Evolutionary conservation across 2,329 filamentous ascomycete species (phyloP).

Genomic region (Cadophora sp.): DNA sequence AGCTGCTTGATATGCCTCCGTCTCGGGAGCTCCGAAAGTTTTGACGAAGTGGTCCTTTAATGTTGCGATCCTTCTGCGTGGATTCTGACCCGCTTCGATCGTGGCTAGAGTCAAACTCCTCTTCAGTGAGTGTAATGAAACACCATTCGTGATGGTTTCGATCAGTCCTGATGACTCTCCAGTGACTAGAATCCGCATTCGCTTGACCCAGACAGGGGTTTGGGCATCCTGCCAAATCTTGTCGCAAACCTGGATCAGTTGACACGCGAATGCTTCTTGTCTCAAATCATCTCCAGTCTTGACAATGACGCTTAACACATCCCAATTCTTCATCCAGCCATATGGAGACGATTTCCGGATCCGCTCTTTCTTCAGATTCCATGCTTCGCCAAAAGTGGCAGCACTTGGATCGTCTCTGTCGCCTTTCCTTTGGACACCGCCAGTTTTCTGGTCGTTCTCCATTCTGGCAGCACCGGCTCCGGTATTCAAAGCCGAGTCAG

Average conservation of each 20-base stretch:
- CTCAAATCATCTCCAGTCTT: slow-evolving; percentile 85
- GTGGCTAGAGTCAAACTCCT: slow-evolving; percentile 79
- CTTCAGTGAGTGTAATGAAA: slow-evolving; percentile 86
- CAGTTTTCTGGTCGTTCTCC: slow-evolving; percentile 90
- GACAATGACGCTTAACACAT: slow-evolving; percentile 84
- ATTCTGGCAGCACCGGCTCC: slow-evolving; percentile 81
- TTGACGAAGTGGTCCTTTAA: slow-evolving; percentile 84
- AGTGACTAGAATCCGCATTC: slow-evolving; percentile 86
- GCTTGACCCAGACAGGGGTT: slow-evolving; percentile 84
- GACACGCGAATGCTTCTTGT: slow-evolving; percentile 87
- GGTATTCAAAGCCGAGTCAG: slow-evolving; percentile 58
- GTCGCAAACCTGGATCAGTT: slow-evolving; percentile 81
- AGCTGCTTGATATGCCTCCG: slow-evolving; percentile 72
- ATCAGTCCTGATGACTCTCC: slow-evolving; percentile 85
- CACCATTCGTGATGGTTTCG: slow-evolving; percentile 87
- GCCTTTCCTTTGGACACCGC: slow-evolving; percentile 79
- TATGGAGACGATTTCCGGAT: slow-evolving; percentile 85
- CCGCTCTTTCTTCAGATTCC: slow-evolving; percentile 83
- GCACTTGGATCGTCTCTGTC: slow-evolving; percentile 87
- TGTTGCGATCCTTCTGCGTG: slow-evolving; percentile 77
- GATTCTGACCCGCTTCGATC: slow-evolving; percentile 75
- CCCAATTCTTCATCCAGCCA: slow-evolving; percentile 91
- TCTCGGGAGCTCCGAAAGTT: slow-evolving; percentile 74
- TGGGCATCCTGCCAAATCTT: slow-evolving; percentile 81
- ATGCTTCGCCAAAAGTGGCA: slow-evolving; percentile 86